Percentiles rank a stretch among this genome's conserved stretches.
These are phyloP conservation scores for Euphorbia celastroides DNA, from an alignment of 441 rosid genomes.

Conservation along the genomic window DNA sequence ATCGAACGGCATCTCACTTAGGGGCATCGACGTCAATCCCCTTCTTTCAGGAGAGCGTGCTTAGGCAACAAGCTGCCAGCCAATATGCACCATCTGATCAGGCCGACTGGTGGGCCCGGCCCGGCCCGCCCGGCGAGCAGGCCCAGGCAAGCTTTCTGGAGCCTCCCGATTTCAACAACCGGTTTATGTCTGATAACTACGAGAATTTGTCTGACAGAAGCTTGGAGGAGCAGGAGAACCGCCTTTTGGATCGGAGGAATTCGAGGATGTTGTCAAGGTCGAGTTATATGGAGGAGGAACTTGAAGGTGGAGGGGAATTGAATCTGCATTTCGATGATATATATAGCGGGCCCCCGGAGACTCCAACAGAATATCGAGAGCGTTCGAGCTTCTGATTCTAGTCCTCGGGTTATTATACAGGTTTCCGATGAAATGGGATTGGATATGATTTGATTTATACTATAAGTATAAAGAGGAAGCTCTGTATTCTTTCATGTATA, in stretches of 20 bases:
- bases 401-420: slow-evolving; percentile 19
- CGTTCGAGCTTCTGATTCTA: slow-evolving; percentile 18
- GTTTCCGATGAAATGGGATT: slow-evolving; percentile 24
- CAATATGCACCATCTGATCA: slow-evolving; percentile 24
- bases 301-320: slow-evolving; percentile 47
- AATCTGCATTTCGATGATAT: slow-evolving; percentile 81
- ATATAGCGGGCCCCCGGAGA: slow-evolving; percentile 64
- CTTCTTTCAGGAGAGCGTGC: slow-evolving; percentile 58
- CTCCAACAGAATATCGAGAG: slow-evolving; percentile 28
- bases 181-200: slow-evolving; percentile 21
- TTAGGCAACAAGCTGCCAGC: slow-evolving; percentile 46
- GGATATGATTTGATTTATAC: slow-evolving; percentile 9
- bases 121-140: slow-evolving; percentile 31
- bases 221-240: slow-evolving; percentile 45
- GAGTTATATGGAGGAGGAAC: slow-evolving; percentile 45
- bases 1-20: slow-evolving; percentile 39
- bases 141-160: slow-evolving; percentile 75
- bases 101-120: slow-evolving; percentile 90
- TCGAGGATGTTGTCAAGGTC: slow-evolving; percentile 39
- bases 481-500: slow-evolving; percentile 54
- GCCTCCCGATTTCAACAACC: slow-evolving; percentile 76
- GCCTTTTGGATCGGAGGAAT: slow-evolving; percentile 36
- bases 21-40: slow-evolving; percentile 71
- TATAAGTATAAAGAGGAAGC: slow-evolving; percentile 24
- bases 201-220: slow-evolving; percentile 54